phyloP scores from a whole-genome alignment of 2,329 filamentous ascomycete species.

The Aquanectria penicillioides region DNA sequence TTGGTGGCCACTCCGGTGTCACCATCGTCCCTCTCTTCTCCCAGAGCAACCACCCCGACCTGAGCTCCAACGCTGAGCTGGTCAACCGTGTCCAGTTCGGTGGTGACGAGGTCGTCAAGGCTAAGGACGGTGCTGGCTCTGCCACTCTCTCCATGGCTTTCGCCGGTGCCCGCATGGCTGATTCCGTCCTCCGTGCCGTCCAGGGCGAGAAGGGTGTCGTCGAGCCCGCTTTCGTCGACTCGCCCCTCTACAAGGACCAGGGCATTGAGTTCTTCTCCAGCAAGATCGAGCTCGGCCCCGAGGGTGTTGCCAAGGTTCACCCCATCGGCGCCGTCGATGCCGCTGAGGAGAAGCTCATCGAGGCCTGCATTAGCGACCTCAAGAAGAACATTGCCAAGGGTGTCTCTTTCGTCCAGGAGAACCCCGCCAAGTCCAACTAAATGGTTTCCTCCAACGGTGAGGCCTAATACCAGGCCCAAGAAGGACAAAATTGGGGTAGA shows the following conservation, averaged over 20 bases:
- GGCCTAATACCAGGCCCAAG: conserved; percentile 15
- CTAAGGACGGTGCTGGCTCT: conserved; percentile 97
- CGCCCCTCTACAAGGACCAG: conserved; percentile 97
- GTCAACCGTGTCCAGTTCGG: conserved; percentile 98
- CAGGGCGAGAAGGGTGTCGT: conserved; percentile 94
- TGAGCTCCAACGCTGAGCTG: conserved; percentile 81
- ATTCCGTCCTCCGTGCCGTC: conserved; percentile 90
- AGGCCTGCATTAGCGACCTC: conserved; percentile 84
- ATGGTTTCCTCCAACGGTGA: conserved; percentile 16
- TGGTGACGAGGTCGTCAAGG: conserved; percentile 98
- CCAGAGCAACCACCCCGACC: conserved; percentile 88
- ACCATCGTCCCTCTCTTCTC: conserved; percentile 98
- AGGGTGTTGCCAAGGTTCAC: conserved; percentile 94
- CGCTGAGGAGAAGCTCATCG: conserved; percentile 89
- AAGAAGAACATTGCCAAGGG: conserved; percentile 98
- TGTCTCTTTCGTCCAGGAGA: conserved; percentile 66
- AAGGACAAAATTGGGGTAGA: conserved; percentile 16
- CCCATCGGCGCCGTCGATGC: conserved; percentile 86
- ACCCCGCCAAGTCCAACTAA: conserved; percentile 72
- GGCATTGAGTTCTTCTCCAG: conserved; percentile 97
- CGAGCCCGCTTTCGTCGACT: conserved; percentile 97
- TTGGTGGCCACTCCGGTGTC: conserved; percentile 96
- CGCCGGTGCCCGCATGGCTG: conserved; percentile 85
- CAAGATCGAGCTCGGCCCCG: conserved; percentile 93
- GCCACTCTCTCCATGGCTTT: conserved; percentile 99